Evolutionary conservation across 768 basidiomycete species (phyloP).

Genomic region (Trametes coccinea): DNA sequence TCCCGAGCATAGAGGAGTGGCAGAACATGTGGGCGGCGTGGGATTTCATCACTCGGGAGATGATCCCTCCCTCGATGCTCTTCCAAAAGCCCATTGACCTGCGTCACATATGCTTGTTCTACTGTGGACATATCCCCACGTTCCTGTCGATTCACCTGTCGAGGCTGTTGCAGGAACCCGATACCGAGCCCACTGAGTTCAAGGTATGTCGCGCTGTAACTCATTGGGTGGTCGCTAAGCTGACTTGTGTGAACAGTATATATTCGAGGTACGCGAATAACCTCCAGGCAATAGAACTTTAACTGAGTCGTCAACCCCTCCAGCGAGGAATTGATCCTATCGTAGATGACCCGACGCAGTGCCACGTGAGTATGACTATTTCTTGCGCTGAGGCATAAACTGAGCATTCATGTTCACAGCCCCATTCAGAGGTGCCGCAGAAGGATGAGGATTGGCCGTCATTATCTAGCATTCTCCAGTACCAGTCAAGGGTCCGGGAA

Average conservation of each 20-base stretch:
- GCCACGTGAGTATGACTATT: conserved; percentile 60
- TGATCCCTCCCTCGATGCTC: conserved; percentile 87
- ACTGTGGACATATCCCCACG: conserved; percentile 89
- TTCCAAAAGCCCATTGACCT: conserved; percentile 91
- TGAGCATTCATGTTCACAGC: conserved; percentile 41
- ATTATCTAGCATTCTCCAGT: conserved; percentile 66
- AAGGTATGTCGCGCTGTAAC: conserved; percentile 46
- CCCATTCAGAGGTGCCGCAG: conserved; percentile 86
- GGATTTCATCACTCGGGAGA: conserved; percentile 80
- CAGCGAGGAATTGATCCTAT: conserved; percentile 95
- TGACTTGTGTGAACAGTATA: conserved; percentile 44
- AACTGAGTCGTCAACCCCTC: conserved; percentile 22
- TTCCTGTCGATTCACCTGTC: conserved; percentile 92
- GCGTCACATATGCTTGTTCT: conserved; percentile 96
- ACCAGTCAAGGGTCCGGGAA: conserved; percentile 75
- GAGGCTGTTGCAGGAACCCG: conserved; percentile 66
- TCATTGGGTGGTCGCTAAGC: background rate
- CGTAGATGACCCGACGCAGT: conserved; percentile 85
- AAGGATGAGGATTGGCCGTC: conserved; percentile 86
- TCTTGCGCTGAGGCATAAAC: background rate
- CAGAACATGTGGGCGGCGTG: conserved; percentile 80
- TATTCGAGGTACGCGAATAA: conserved; percentile 61
- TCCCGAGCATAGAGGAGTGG: conserved; percentile 83
- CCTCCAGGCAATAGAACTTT: background rate
- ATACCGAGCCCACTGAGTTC: conserved; percentile 83